Base-by-base conservation (phyloP, 2,329 filamentous ascomycete genomes). In the Dothistroma pini region DNA sequence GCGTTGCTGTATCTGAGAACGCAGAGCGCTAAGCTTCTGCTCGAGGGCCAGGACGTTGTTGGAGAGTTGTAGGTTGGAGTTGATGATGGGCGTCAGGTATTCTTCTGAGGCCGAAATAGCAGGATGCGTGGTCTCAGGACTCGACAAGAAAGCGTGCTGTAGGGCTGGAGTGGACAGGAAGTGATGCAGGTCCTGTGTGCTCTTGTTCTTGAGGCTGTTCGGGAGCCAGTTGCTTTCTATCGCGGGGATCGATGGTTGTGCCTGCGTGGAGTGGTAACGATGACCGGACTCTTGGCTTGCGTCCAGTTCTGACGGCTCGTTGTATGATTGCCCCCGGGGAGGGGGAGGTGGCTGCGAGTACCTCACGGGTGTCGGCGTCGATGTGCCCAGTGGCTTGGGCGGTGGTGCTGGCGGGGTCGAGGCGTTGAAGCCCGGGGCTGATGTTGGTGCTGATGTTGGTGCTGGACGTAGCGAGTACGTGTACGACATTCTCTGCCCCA, bases 1-100 rank as follows among this genome's bases (percentile, higher is more conserved):
- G 61, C 93, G 88, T 3, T 91, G 88, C 72, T 96, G 91, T 0
- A 90, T 89, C 1, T 84, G 81, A 31, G 86, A 83, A 59, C 93
- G 88, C 70, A 88, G 83, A 65, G 83, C 83, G 11, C 76, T 73
- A 12, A 88, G 76, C 62, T 83, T 83, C 0, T 78, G 72, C 73
- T 91, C 89, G 6, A 87, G 80, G 41, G 84, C 81, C 25, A 80
- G 75, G 12, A 91, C 79, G 68, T 86, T 83, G 31, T 80, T 75
- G 7, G 91, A 88, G 8, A 93, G 83, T 44, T 85, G 81, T 63
- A 90, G 78, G 75, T 96, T 97, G 60, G 88, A 83, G 51, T 84
- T 74, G 9, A 97, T 74, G 1, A 89, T 82, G 12, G 83, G 75
- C 57, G 84, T 81, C 41, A 97, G 81, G 34, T 84, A 80, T 54